Conservation (phyloP, 225 moss, liverwort and hornwort genomes). For the Lunularia cruciata region DNA sequence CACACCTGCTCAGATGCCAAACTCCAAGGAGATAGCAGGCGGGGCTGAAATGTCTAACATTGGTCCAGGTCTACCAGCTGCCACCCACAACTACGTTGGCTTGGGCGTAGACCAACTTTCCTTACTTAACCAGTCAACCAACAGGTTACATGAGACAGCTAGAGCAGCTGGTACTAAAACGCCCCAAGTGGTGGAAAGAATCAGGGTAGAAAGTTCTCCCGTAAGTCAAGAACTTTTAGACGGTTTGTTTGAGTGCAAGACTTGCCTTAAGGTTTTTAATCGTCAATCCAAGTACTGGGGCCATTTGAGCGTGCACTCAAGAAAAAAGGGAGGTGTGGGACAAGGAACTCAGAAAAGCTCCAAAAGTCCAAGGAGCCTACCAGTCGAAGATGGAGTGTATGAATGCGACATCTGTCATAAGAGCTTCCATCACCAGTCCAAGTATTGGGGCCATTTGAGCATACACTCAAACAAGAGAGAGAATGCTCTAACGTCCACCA, state of each 20-base stretch:
- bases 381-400: background rate
- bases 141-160: constrained; percentile 4
- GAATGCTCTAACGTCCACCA: constrained; percentile 1
- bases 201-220: constrained; percentile 13
- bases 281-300: constrained; percentile 27
- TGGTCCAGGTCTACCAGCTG: constrained; percentile 33
- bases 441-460: constrained; percentile 28
- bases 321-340: constrained; percentile 7
- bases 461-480: constrained; percentile 18
- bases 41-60: constrained; percentile 29
- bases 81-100: background rate
- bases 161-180: background rate
- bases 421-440: constrained; percentile 13
- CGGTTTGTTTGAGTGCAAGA: constrained; percentile 20
- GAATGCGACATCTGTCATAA: constrained; percentile 23
- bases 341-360: background rate
- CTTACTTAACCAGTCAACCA: constrained; percentile 2
- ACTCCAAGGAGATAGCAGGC: background rate
- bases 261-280: constrained; percentile 30
- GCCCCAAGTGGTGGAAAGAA: background rate
- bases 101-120: background rate
- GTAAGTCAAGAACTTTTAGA: background rate
- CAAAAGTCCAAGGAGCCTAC: constrained; percentile 4
- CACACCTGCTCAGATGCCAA: constrained; percentile 3
- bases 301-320: constrained; percentile 33